Percentiles rank a stretch among this genome's conserved stretches.
Conservation (phyloP, 129 eudicot species). For the Glebionis coronaria region DNA sequence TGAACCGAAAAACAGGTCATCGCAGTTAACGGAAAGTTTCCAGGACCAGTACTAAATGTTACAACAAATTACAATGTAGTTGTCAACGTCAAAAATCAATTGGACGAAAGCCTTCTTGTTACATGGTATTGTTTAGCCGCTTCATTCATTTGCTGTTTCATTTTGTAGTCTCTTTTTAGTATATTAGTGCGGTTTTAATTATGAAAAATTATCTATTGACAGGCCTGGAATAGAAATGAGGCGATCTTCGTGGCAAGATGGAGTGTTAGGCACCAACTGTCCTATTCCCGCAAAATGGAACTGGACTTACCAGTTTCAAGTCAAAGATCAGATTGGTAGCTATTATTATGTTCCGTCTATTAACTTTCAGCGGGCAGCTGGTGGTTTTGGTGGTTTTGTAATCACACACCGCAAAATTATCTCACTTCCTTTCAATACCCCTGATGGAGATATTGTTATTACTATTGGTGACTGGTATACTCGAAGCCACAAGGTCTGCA, state of each 20-base stretch:
- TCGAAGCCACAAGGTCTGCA: constrained; percentile 63
- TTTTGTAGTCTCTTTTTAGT: neutral
- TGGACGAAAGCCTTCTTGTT: constrained; percentile 71
- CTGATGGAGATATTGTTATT: constrained; percentile 80
- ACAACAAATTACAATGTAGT: constrained; percentile 78
- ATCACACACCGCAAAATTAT: constrained; percentile 57
- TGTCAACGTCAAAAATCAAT: constrained; percentile 66
- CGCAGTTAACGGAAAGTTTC: constrained; percentile 74
- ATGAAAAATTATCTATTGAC: neutral
- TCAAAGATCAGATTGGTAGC: constrained; percentile 96
- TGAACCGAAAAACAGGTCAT: constrained; percentile 59
- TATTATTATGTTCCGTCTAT: constrained; percentile 80
- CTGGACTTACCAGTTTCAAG: constrained; percentile 93
- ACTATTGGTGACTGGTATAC: constrained; percentile 95
- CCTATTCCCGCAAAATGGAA: constrained; percentile 80
- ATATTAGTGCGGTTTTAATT: neutral
- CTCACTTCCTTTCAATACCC: constrained; percentile 59
- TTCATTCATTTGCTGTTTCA: neutral
- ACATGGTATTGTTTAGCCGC: constrained; percentile 47
- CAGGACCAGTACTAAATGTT: constrained; percentile 73
- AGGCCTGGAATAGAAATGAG: constrained; percentile 97
- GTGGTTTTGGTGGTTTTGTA: constrained; percentile 84
- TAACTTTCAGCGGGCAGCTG: constrained; percentile 83
- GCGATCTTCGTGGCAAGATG: constrained; percentile 93
- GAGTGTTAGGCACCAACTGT: constrained; percentile 92